Percentiles rank a stretch among this genome's conserved stretches.
These are phyloP conservation scores for Podaxis rugospora DNA, from an alignment of 768 basidiomycete genomes.

Conservation along the genomic window DNA sequence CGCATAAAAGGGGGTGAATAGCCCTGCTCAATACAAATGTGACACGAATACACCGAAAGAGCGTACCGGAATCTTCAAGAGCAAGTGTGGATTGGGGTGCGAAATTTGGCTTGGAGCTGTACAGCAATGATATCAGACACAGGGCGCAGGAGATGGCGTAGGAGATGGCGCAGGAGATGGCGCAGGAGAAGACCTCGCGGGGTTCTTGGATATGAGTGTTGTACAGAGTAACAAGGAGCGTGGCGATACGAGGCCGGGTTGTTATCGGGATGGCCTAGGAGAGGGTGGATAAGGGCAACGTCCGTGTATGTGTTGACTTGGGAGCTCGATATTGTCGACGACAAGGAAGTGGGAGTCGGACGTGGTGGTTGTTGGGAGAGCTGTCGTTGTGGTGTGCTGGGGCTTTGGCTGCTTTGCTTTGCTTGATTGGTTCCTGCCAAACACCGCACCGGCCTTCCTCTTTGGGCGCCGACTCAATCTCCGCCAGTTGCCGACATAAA, in stretches of 20 bases:
- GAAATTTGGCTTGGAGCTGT: not conserved
- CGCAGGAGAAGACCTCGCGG: not conserved
- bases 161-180: not conserved
- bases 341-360: not conserved
- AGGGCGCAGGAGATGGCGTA: not conserved
- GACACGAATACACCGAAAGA: not conserved
- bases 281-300: not conserved
- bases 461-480: constrained; percentile 16
- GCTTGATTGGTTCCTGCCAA: constrained; percentile 12
- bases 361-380: constrained; percentile 8
- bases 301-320: not conserved
- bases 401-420: constrained; percentile 9
- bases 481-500: constrained; percentile 22
- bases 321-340: constrained; percentile 5
- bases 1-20: not conserved
- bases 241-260: constrained; percentile 1
- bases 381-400: constrained; percentile 10
- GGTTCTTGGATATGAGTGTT: not conserved
- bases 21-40: not conserved
- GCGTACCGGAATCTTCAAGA: not conserved
- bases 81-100: not conserved
- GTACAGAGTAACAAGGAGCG: not conserved
- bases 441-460: constrained; percentile 9
- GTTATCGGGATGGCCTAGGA: not conserved
- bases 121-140: not conserved